Percentiles rank a stretch among this genome's conserved stretches.
phyloP scores from a whole-genome alignment of 768 basidiomycete genomes.

The Tylopilus plumbeoviolaceoides region DNA sequence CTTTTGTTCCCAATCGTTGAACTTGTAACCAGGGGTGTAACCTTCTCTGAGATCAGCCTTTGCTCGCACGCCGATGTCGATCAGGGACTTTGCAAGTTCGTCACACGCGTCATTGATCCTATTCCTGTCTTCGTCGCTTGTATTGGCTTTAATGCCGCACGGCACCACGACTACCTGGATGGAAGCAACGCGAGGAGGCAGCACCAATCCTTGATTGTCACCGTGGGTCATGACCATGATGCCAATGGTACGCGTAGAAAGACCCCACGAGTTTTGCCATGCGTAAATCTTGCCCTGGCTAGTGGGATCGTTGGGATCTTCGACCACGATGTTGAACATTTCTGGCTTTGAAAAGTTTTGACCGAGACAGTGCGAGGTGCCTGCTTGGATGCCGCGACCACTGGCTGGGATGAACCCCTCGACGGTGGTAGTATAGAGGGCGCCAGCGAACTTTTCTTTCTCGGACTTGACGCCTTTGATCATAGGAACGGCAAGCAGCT shows the following conservation, averaged over 20 bases:
- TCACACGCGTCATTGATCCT: slow-evolving; percentile 76
- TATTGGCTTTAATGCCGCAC: slow-evolving; percentile 89
- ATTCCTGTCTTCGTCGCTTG: slow-evolving; percentile 59
- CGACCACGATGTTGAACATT: slow-evolving; percentile 98
- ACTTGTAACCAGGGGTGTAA: slow-evolving; percentile 98
- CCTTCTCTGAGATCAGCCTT: slow-evolving; percentile 92
- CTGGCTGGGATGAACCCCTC: slow-evolving; percentile 98
- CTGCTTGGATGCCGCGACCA: slow-evolving; percentile 95
- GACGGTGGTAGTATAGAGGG: slow-evolving; percentile 95
- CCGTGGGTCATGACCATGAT: slow-evolving; percentile 99
- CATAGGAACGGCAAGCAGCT: slow-evolving; percentile 95
- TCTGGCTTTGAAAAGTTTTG: slow-evolving; percentile 95
- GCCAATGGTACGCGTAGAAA: slow-evolving; percentile 93
- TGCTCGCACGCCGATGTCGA: slow-evolving; percentile 71
- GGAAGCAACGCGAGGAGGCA: slow-evolving; percentile 95
- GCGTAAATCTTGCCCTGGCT: slow-evolving; percentile 72
- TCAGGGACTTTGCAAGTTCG: slow-evolving; percentile 68
- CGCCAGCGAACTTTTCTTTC: slow-evolving; percentile 99
- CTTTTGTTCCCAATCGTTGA: slow-evolving; percentile 99
- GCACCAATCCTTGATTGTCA: slow-evolving; percentile 94
- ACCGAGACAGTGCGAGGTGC: slow-evolving; percentile 96
- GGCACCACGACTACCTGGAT: slow-evolving; percentile 91
- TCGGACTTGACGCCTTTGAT: slow-evolving; percentile 96
- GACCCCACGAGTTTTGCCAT: slow-evolving; percentile 99
- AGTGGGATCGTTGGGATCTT: slow-evolving; percentile 79